These are phyloP conservation scores for Vickermania ingenoplastis DNA, from an alignment of 208 protist species.

Conservation along the genomic window DNA sequence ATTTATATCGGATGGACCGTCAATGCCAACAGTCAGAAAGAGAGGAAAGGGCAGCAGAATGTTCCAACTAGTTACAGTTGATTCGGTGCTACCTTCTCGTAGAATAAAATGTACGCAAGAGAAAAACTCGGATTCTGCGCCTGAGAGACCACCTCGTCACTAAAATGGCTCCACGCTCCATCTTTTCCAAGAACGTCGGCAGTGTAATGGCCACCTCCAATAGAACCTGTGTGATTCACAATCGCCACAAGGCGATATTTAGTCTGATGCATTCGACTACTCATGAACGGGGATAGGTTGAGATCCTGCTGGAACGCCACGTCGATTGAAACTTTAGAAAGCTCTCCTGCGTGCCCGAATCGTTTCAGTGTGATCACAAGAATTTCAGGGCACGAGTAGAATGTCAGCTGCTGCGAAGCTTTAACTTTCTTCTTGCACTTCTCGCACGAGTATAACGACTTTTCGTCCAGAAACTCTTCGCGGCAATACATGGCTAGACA, in stretches of 20 bases:
- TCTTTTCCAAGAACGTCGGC: constrained; percentile 42
- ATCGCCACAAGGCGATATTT: constrained; percentile 76
- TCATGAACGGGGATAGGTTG: constrained; percentile 62
- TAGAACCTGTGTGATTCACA: constrained; percentile 86
- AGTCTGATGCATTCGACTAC: constrained; percentile 25
- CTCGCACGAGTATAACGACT: constrained; percentile 58
- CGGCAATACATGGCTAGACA: constrained; percentile 64
- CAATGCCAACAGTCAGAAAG: too few species aligned
- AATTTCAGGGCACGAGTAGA: constrained; percentile 62
- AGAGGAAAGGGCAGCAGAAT: too few species aligned
- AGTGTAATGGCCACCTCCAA: constrained; percentile 91
- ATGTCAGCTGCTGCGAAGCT: constrained; percentile 62
- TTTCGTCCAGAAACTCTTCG: constrained; percentile 58
- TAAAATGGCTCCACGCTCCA: constrained; percentile 75
- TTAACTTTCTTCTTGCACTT: constrained; percentile 57
- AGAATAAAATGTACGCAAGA: constrained; percentile 81
- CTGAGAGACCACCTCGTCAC: constrained; percentile 56
- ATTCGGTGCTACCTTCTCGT: constrained; percentile 11
- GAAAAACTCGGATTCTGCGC: constrained; percentile 28
- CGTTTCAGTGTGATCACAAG: constrained; percentile 85
- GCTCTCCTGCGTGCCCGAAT: constrained; percentile 60
- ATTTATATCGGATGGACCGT: too few species aligned
- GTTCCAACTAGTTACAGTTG: neutral
- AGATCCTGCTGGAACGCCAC: constrained; percentile 65
- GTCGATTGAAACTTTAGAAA: constrained; percentile 61